Base-by-base conservation (phyloP, 2,329 filamentous ascomycete genomes). In the Septoria petroselini region DNA sequence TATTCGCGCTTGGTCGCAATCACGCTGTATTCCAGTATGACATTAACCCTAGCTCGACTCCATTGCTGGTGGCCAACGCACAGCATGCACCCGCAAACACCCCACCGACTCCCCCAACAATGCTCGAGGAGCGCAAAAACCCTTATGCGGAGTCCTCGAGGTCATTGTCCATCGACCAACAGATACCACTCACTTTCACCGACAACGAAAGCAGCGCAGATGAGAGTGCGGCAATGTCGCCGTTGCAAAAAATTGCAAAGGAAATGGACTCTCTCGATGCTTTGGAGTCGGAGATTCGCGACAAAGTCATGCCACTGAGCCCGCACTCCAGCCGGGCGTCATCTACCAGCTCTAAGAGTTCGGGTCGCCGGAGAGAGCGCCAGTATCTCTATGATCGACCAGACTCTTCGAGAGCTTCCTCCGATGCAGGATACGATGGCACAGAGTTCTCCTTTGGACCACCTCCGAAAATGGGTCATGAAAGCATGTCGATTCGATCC, bases 21-120 rank as follows among this genome's bases (percentile, higher is more conserved):
- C 85, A 91, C 65, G 93, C 88, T 2, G 85, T 95, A 2, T 91
- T 97, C 68, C 93, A 98, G 68, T 97, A 95, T 66, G 91, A 97
- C 66, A 77, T 97, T 35, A 95, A 94, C 62, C 88, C 87, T 7
- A 70, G 59, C 34, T 66, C 67, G 17, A 83, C 85, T 6, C 80
- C 87, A 9, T 75, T 83, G 65, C 82, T 96, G 74, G 87, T 96
- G 21, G 84, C 85, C 54, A 91, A 90, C 65, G 85, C 93, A 9
- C 91, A 95, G 62, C 91, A 96, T 68, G 81, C 85, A 25, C 88
- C 89, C 17, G 83, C 86, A 54, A 77, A 86, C 21, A 78, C 90
- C 11, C 87, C 89, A 23, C 86, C 90, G 0, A 90, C 86, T 1
- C 88, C 89, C 9, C 88, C 89, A 1, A 87, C 91, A 33, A 91